Evolutionary conservation across 306 rosid species (phyloP).

Genomic region (Citrullus mucosospermus): DNA sequence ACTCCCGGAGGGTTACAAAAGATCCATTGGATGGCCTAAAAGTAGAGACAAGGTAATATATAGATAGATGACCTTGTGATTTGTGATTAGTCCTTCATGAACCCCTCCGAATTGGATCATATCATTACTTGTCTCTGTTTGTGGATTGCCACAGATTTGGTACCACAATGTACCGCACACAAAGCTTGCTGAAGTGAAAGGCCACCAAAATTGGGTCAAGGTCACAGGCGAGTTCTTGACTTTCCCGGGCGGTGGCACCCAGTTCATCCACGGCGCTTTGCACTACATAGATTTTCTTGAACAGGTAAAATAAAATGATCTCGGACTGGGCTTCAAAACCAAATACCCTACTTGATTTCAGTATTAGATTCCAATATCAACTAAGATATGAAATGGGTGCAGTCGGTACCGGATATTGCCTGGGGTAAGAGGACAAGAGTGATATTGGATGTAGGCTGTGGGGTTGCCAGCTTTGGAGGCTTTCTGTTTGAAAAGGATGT

Average conservation of each 20-base stretch:
- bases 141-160: slow-evolving; percentile 44
- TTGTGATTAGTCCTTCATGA: background rate
- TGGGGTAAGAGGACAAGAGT: slow-evolving; percentile 80
- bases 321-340: background rate
- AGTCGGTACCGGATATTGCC: slow-evolving; percentile 53
- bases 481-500: slow-evolving; percentile 76
- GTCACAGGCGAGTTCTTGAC: slow-evolving; percentile 72
- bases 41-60: slow-evolving; percentile 66
- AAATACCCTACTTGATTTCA: background rate
- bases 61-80: background rate
- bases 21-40: slow-evolving; percentile 46
- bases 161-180: slow-evolving; percentile 73
- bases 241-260: slow-evolving; percentile 96
- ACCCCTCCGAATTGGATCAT: background rate
- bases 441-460: slow-evolving; percentile 83
- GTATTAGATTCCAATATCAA: background rate
- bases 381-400: background rate
- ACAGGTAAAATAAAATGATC: slow-evolving; percentile 25
- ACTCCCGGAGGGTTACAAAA: slow-evolving; percentile 47
- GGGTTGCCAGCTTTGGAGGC: slow-evolving; percentile 93
- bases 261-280: slow-evolving; percentile 84
- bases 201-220: slow-evolving; percentile 98
- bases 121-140: background rate
- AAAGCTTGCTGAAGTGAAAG: slow-evolving; percentile 67
- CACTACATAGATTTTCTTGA: slow-evolving; percentile 77